phyloP scores from a whole-genome alignment of 2,329 filamentous ascomycete species.

The Penicillium rolfsii region DNA sequence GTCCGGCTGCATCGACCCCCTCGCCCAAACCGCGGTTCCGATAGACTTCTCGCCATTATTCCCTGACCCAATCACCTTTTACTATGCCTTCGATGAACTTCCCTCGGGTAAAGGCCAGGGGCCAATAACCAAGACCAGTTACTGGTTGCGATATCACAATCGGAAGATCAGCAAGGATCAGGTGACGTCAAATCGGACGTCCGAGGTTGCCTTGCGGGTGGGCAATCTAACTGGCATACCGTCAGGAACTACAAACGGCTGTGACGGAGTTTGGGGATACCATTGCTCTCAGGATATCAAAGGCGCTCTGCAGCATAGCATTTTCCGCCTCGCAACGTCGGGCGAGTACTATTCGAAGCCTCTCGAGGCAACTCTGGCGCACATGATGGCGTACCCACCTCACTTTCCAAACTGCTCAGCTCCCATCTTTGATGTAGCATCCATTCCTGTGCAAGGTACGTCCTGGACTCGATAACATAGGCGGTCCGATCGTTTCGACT shows the following conservation, averaged over 20 bases:
- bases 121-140: conserved; percentile 42
- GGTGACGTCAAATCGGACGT: conserved; percentile 40
- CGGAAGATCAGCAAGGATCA: conserved; percentile 31
- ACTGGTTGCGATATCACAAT: conserved; percentile 42
- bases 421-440: conserved; percentile 38
- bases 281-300: conserved; percentile 40
- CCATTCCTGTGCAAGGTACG: conserved; percentile 41
- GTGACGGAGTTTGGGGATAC: conserved; percentile 43
- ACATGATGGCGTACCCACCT: conserved; percentile 33
- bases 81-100: conserved; percentile 42
- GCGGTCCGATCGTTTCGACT: not conserved
- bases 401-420: conserved; percentile 35
- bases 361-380: conserved; percentile 34
- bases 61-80: conserved; percentile 37
- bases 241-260: conserved; percentile 41
- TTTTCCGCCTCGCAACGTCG: conserved; percentile 34
- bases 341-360: conserved; percentile 36
- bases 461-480: not conserved
- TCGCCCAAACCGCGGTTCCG: conserved; percentile 42
- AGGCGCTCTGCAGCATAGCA: conserved; percentile 28
- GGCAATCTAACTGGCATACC: conserved; percentile 44
- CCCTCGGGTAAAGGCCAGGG: conserved; percentile 35
- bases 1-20: conserved; percentile 41
- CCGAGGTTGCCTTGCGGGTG: conserved; percentile 42
- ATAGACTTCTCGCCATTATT: conserved; percentile 42